Evolutionary conservation across 2,329 filamentous ascomycete genomes (phyloP).

Genomic region (Claviceps quebecensis): DNA sequence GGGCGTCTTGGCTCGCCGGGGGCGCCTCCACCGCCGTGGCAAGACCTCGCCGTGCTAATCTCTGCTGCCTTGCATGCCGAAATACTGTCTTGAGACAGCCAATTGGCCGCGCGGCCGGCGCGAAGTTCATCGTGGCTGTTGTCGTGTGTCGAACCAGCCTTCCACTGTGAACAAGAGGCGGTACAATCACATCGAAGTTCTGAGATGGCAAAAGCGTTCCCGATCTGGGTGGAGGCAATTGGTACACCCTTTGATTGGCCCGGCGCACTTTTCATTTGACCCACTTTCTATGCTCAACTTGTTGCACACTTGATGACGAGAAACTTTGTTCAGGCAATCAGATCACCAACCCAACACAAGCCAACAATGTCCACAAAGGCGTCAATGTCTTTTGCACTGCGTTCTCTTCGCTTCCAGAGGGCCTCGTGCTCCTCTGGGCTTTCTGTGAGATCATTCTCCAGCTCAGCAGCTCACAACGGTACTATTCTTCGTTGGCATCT

Average conservation of each 20-base stretch:
- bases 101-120: conserved; percentile 49
- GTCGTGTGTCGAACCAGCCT: conserved; percentile 6
- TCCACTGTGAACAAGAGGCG: background rate
- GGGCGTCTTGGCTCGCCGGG: conserved; percentile 12
- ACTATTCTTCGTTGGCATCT: conserved; percentile 1
- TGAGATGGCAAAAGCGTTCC: background rate
- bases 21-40: conserved; percentile 22
- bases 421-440: background rate
- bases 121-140: conserved; percentile 41
- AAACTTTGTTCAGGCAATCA: conserved; percentile 7
- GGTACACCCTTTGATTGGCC: conserved; percentile 22
- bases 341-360: background rate
- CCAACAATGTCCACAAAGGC: conserved; percentile 9
- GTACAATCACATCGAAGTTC: background rate
- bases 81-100: conserved; percentile 55
- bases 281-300: conserved; percentile 6
- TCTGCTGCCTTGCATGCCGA: conserved; percentile 41
- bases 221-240: background rate
- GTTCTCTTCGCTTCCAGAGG: conserved; percentile 11
- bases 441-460: conserved; percentile 11
- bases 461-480: conserved; percentile 18
- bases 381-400: conserved; percentile 13
- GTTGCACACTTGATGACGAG: background rate
- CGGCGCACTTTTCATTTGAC: conserved; percentile 18
- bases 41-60: conserved; percentile 30